Evolutionary conservation across 306 rosid species (phyloP), one percentile per base, ranked within the genome.

Genomic region (Vigna radiata): DNA sequence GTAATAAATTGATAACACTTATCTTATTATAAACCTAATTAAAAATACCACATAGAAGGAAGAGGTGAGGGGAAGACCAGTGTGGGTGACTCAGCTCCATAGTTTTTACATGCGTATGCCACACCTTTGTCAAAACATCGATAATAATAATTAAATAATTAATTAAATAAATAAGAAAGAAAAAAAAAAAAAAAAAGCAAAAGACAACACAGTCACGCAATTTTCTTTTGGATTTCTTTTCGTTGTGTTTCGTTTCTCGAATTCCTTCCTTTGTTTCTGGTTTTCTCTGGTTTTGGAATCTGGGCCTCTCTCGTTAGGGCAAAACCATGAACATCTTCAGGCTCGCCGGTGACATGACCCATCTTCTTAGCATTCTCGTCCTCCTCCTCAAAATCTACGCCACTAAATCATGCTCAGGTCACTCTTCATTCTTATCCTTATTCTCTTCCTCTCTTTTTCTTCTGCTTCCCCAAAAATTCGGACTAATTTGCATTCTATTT

Each of bases 321-420:
- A 8, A n/a, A 53, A 7, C 66, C 53, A 95, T 92, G 99, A 95
- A 95, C 53, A 81, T 84, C 83, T 95, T 95, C 90, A 90, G 99
- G 82, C 83, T 95, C 82, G 91, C 93, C 76, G 99, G 97, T n/a
- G 99, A 95, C 46, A 88, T 92, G 94, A 90, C 91, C 18, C 99
- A 95, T 83, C 84, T 95, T 76, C 77, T 88, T 88, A 95, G 99
- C 83, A 90, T 95, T 81, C 60, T 95, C 65, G 88, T 95, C 37
- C 90, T 95, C 21, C 91, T 92, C 16, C 98, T 95, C 91, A 95
- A 95, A 88, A 92, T 95, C 80, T 95, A 95, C 82, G 96, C 98
- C 7, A 95, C 98, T 77, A 95, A 89, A 77, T 95, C 98, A 17
- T 95, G 98, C 83, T 89, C 97, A 12, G 98, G 98, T 95, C 85